Conservation (phyloP, 352 stramenopile genomes). For the Phytophthora cryptogea region DNA sequence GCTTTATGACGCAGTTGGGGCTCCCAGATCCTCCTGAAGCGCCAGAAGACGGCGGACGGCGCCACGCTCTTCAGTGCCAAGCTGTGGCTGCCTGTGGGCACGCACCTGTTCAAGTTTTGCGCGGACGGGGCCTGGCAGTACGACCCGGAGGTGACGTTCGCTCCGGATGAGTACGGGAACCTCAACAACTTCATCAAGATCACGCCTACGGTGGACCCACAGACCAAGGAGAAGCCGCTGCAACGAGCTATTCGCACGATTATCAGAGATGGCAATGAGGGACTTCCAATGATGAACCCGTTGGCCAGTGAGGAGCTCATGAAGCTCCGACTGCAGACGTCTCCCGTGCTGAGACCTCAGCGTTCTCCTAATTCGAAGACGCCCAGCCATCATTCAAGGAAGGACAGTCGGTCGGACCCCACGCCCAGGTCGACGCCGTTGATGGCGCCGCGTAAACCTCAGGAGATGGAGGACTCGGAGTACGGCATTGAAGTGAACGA, state of each 20-base stretch:
- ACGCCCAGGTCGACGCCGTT: slow-evolving; percentile 32
- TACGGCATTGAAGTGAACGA: slow-evolving; percentile 69
- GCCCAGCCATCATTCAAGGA: slow-evolving; percentile 11
- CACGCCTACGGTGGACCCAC: slow-evolving; percentile 25
- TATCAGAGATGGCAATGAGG: slow-evolving; percentile 54
- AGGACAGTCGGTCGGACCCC: slow-evolving; percentile 31
- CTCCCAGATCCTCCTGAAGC: slow-evolving; percentile 71
- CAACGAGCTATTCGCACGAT: slow-evolving; percentile 74
- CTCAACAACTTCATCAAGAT: slow-evolving; percentile 89
- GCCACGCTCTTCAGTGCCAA: slow-evolving; percentile 37
- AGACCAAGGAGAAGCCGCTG: slow-evolving; percentile 49
- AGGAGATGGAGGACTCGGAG: slow-evolving; percentile 68
- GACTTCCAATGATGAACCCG: slow-evolving; percentile 77
- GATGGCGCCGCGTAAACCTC: slow-evolving; percentile 43
- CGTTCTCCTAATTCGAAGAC: slow-evolving; percentile 26
- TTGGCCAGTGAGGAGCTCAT: slow-evolving; percentile 61
- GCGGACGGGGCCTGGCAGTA: slow-evolving; percentile 85
- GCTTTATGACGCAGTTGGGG: slow-evolving; percentile 57
- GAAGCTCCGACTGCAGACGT: slow-evolving; percentile 64
- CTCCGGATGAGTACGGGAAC: slow-evolving; percentile 85
- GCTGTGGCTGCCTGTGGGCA: slow-evolving; percentile 68
- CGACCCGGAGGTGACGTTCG: slow-evolving; percentile 82
- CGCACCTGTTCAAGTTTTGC: slow-evolving; percentile 82
- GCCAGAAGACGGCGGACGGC: slow-evolving; percentile 22
- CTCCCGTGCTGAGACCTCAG: slow-evolving; percentile 35